Evolutionary conservation across 768 basidiomycete species (phyloP).

Genomic region (Mycena latifolia): DNA sequence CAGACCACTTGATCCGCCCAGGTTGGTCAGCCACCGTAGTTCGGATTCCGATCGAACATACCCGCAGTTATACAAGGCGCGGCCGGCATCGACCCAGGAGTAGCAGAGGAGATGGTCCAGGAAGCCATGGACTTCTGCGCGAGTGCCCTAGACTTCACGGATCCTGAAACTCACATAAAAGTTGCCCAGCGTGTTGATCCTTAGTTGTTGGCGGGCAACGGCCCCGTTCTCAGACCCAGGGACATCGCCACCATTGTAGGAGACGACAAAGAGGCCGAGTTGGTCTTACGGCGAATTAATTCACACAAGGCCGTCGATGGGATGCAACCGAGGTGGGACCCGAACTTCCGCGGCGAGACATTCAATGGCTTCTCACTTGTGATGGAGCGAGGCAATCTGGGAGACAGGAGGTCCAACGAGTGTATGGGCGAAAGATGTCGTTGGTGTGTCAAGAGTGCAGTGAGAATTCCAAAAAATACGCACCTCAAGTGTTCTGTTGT

Average conservation of each 20-base stretch:
- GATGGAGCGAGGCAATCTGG: slow-evolving; percentile 34
- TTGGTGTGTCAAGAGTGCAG: too few relatives aligned
- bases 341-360: slow-evolving; percentile 35
- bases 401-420: too few relatives aligned
- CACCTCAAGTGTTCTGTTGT: too few relatives aligned
- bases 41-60: neutral
- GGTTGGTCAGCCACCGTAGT: neutral
- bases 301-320: too few relatives aligned
- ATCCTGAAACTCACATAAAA: neutral
- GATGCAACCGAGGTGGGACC: slow-evolving; percentile 23
- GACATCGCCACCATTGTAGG: too few relatives aligned
- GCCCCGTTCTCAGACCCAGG: neutral
- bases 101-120: neutral
- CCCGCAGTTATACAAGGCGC: slow-evolving; percentile 11
- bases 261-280: too few relatives aligned
- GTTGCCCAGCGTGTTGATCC: slow-evolving; percentile 6
- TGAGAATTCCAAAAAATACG: too few relatives aligned
- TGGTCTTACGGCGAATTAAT: too few relatives aligned
- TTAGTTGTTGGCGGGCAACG: neutral
- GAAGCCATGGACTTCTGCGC: slow-evolving; percentile 17
- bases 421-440: too few relatives aligned
- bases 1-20: slow-evolving; percentile 53
- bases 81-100: neutral
- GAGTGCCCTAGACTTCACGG: neutral
- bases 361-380: slow-evolving; percentile 34